Base-by-base conservation (phyloP, 2,329 filamentous ascomycete species). In the Pezicula rhizophila region DNA sequence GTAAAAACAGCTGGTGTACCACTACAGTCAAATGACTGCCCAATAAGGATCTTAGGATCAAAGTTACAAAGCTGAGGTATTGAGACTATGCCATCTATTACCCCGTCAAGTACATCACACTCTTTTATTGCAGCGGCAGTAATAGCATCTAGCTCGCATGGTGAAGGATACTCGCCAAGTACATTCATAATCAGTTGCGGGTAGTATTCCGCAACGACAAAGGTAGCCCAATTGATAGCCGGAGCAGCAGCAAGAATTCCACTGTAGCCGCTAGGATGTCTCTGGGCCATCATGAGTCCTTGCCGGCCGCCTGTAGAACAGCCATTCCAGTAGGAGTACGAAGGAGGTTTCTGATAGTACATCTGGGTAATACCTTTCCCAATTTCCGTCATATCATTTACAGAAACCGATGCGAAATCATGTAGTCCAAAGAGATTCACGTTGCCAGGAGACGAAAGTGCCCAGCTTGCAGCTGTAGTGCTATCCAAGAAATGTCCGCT, bases 231-330 rank as follows among this genome's bases (percentile, higher is more conserved):
- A 45, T 70, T 66, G 18, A 69, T 61, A 0, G 66, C 69, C 5
- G 70, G 68, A 1, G 68, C 64, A 4, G 47, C 52, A 4, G 70
- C 68, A 4, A 69, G 42, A 42, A 73, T 71, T 10, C 70, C 69
- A 55, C 73, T 62, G 42, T 66, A 72, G 2, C 59, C 57, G 0
- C 57, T 47, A 1, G 69, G 66, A 47, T 64, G 71, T 4, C 60
- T 52, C 47, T 72, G 67, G 3, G 67, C 68, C 8, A 60, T 45
- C 59, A 65, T 65, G 11, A 66, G 47, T 2, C 66, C 68, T 47
- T 70, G 66, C 18, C 68, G 45, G 8, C 68, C 68, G 20, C 68
- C 68, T 8, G 58, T 64, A 14, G 65, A 68, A 50, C 68, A 70
- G 6, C 68, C 67, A 48, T 56, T 60, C 56, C 58, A 71, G 48